Evolutionary conservation across 2,329 filamentous ascomycete genomes (phyloP), one percentile per base, ranked within the genome.

Genomic region (Fusarium devonianum): DNA sequence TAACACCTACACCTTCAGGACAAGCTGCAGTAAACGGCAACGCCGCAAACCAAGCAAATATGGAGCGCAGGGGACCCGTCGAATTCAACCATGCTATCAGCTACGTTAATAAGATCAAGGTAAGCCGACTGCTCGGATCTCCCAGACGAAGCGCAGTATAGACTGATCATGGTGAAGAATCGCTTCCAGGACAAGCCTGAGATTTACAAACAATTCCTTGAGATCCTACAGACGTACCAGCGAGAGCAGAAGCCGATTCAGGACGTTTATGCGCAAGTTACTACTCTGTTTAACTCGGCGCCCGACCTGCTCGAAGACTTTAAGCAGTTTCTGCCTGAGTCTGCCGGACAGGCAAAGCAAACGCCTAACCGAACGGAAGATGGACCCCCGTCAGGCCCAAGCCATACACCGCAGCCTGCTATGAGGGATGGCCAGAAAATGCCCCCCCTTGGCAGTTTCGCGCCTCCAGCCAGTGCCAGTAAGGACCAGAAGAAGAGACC

Each of bases 71-170:
- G 46, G 93, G 92, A 0, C 94, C 94, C 1, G 94, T 99, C 13
- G 94, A 99, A 69, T 99, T 99, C 73, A 99, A 99, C 69, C 94
- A 99, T 74, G 94, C 94, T 1, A 99, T 99, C 58, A 97, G 92
- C 71, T 99, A 99, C 67, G 94, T 99, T 44, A 99, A 99, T 70
- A 99, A 99, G 76, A 99, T 99, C 67, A 99, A 99, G 87, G 92
- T 94, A 75, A 71, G 82, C 22, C 36, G 42, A 40, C 36, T 25
- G 49, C 33, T 50, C 25, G n/a, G 7, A n/a, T 2, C 14, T 9
- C 17, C 13, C 26, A 22, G 23, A 9, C 8, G 16, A 53, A 44
- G 42, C 25, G 35, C 42, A 45, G 42, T 39, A 39, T 42, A 26
- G 48, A 53, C 61, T 64, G 58, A 65, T 53, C 44, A 46, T 56